A percentile compares a stretch with the other conserved stretches of the same genome.
Conservation (phyloP, 305 asterid species). For the Solanum hybrid region DNA sequence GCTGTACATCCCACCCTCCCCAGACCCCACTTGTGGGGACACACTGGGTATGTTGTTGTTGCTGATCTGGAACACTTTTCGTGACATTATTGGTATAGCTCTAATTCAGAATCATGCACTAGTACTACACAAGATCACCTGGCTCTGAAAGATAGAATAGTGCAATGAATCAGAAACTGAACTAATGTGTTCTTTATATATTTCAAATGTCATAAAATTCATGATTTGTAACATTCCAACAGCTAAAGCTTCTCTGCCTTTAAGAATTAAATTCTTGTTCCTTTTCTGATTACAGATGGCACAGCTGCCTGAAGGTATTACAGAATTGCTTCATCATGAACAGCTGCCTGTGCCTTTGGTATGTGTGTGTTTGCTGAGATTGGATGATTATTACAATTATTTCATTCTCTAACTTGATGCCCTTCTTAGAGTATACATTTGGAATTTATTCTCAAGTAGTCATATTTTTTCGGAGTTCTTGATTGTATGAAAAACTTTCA, state of each 20-base stretch:
- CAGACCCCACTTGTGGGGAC: background rate
- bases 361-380: slow-evolving; percentile 15
- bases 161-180: background rate
- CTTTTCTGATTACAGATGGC: slow-evolving; percentile 62
- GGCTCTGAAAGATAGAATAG: background rate
- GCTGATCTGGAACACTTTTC: background rate
- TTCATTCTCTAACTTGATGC: background rate
- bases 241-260: background rate
- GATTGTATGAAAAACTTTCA: background rate
- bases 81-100: background rate
- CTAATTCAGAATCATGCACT: background rate
- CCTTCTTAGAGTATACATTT: background rate
- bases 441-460: background rate
- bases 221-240: slow-evolving; percentile 1
- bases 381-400: background rate
- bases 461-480: background rate
- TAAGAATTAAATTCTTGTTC: slow-evolving; percentile 1
- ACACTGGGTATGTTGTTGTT: background rate
- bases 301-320: slow-evolving; percentile 86
- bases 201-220: background rate
- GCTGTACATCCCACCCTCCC: background rate
- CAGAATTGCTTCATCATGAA: slow-evolving; percentile 74
- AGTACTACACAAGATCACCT: background rate
- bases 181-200: background rate
- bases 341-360: slow-evolving; percentile 73